Percentiles rank a stretch among this genome's conserved stretches.
phyloP scores from a whole-genome alignment of 176 grass and related monocot species.

The Elymus sibiricus region DNA sequence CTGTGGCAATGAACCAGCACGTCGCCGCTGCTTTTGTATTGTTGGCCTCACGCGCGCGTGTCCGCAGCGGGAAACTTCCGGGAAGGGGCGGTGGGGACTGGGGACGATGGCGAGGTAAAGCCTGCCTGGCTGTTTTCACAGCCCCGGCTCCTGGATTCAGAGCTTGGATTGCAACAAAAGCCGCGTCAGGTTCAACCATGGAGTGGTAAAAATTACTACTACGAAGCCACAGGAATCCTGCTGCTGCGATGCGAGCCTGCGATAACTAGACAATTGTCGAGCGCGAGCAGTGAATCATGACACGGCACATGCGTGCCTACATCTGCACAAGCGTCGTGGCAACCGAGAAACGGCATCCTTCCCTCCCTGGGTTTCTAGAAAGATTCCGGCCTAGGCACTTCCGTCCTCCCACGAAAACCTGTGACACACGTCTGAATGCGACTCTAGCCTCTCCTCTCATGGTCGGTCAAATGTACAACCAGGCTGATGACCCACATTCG shows the following conservation, averaged over 20 bases:
- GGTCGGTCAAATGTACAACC: background rate
- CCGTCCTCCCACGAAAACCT: background rate
- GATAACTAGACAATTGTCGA: no score
- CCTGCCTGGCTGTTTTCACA: background rate
- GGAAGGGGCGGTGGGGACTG: background rate
- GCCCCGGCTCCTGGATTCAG: slow-evolving; percentile 25
- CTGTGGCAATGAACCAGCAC: background rate
- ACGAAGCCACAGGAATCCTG: background rate
- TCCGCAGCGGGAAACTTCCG: background rate
- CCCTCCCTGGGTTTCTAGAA: background rate
- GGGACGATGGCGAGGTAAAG: background rate
- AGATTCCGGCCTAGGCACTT: background rate
- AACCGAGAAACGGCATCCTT: no score
- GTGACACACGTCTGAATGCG: background rate
- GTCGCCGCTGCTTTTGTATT: background rate
- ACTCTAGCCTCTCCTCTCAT: background rate
- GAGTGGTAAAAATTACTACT: background rate
- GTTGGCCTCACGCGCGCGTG: background rate
- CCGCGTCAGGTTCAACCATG: background rate
- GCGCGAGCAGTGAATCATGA: no score
- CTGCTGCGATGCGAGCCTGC: background rate
- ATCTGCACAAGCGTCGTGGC: no score
- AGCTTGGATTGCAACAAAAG: slow-evolving; percentile 30
- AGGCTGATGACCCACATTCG: background rate
- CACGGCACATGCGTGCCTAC: no score